phyloP scores from a whole-genome alignment of 495 filamentous ascomycete species.

The Xylaria acuta region DNA sequence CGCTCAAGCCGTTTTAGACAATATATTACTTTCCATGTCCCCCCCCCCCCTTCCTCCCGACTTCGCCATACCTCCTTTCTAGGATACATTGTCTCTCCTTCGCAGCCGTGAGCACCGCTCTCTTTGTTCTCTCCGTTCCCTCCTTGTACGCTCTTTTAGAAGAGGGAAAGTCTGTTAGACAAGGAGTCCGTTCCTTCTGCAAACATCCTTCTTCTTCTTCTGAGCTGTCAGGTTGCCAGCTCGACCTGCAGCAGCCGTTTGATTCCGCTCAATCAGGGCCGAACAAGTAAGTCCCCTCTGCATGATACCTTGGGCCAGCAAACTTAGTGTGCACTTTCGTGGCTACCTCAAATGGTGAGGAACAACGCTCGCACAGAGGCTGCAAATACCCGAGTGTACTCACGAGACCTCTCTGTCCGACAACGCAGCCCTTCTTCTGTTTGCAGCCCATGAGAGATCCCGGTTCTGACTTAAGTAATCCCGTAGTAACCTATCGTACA shows the following conservation, averaged over 20 bases:
- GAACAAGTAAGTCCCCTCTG: constrained; percentile 39
- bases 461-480: constrained; percentile 18
- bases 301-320: constrained; percentile 24
- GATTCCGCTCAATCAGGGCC: constrained; percentile 39
- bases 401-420: constrained; percentile 53
- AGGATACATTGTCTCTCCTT: constrained; percentile 21
- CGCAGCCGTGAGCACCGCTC: constrained; percentile 8
- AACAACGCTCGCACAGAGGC: constrained; percentile 27
- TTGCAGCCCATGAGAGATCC: constrained; percentile 29
- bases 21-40: constrained; percentile 27
- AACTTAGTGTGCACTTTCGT: constrained; percentile 23
- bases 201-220: constrained; percentile 37
- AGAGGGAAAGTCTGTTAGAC: constrained; percentile 24
- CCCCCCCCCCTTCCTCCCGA: constrained; percentile 4
- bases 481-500: constrained; percentile 6
- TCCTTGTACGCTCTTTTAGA: constrained; percentile 17
- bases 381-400: constrained; percentile 41
- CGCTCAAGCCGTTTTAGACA: constrained; percentile 3
- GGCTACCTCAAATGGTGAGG: constrained; percentile 23
- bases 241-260: constrained; percentile 42
- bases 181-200: constrained; percentile 35
- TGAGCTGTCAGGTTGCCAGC: constrained; percentile 40
- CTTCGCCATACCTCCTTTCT: constrained; percentile 4
- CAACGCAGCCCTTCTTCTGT: constrained; percentile 35
- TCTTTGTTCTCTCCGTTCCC: constrained; percentile 22